A percentile compares a stretch with the other conserved stretches of the same genome.
phyloP scores from a whole-genome alignment of 2,329 filamentous ascomycete genomes.

The Neofusicoccum sp. region DNA sequence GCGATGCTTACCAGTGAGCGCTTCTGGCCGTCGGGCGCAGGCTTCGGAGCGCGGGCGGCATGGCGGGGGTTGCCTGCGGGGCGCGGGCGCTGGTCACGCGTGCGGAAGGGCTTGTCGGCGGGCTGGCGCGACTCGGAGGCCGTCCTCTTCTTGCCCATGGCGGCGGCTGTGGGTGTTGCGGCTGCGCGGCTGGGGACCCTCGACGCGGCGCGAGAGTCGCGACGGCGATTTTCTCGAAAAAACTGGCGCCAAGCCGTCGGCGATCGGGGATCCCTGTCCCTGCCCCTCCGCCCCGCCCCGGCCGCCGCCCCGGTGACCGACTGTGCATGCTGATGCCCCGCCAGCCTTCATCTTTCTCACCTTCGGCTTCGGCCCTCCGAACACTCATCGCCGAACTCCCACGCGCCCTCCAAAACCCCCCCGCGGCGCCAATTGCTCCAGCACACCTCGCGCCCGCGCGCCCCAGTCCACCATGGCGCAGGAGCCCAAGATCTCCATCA shows the following conservation, averaged over 20 bases:
- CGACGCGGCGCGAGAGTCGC: conserved; percentile 3
- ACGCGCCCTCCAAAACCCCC: background rate
- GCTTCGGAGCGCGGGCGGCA: conserved; percentile 40
- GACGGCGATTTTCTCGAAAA: conserved; percentile 9
- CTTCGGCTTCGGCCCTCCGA: no score
- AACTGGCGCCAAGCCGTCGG: conserved; percentile 16
- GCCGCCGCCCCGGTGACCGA: background rate
- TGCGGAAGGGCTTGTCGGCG: conserved; percentile 20
- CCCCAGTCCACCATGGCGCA: conserved; percentile 24
- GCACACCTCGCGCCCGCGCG: no score
- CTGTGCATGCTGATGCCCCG: conserved; percentile 1
- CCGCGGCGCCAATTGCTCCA: background rate
- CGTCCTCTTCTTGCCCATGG: conserved; percentile 39
- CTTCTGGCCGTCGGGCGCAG: conserved; percentile 32
- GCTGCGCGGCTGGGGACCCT: background rate
- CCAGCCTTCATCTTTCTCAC: background rate
- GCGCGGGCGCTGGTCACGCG: conserved; percentile 19
- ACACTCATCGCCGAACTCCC: background rate
- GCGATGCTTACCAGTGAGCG: conserved; percentile 30
- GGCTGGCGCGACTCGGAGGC: conserved; percentile 25
- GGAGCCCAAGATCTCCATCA: conserved; percentile 54
- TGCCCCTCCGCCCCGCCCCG: background rate
- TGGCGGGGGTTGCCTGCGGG: background rate
- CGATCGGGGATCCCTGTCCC: conserved; percentile 1
- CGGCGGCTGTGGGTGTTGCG: background rate